Conservation (phyloP, 2,329 filamentous ascomycete genomes). For the Diplodia seriata region DNA sequence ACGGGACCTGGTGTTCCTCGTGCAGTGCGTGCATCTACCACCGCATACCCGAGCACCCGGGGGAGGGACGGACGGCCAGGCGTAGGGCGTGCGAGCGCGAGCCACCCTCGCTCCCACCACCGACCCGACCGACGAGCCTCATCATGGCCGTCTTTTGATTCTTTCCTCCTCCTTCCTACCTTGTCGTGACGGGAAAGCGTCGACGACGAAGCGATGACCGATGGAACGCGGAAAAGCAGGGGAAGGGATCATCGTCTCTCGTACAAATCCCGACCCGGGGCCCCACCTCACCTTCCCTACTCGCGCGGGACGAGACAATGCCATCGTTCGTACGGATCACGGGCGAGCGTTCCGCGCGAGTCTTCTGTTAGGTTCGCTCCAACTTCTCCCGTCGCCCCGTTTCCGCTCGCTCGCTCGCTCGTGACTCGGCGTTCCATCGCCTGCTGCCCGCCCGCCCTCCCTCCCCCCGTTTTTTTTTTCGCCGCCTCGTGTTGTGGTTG, state of each 20-base stretch:
- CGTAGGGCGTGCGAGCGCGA: background rate
- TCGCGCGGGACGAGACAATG: background rate
- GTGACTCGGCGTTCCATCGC: slow-evolving; percentile 1
- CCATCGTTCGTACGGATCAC: background rate
- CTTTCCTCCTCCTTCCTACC: background rate
- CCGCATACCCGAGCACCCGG: background rate
- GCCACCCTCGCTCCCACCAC: background rate
- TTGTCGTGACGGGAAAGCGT: no score
- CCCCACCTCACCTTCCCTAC: background rate
- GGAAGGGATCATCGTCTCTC: no score
- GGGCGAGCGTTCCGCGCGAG: background rate
- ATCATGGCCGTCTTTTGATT: background rate
- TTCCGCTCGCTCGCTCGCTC: no score
- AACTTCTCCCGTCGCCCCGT: no score
- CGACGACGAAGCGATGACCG: background rate
- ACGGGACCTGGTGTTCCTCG: background rate
- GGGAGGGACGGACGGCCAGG: background rate
- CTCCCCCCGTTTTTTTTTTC: no score
- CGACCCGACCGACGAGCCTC: no score
- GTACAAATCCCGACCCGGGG: background rate
- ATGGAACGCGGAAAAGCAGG: background rate
- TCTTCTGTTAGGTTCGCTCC: background rate
- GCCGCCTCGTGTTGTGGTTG: background rate
- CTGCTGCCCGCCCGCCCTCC: no score
- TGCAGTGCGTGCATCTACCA: background rate